A percentile compares a stretch with the other conserved stretches of the same genome.
phyloP scores from a whole-genome alignment of 805 yeast species.

The Metschnikowia santaceciliae region DNA sequence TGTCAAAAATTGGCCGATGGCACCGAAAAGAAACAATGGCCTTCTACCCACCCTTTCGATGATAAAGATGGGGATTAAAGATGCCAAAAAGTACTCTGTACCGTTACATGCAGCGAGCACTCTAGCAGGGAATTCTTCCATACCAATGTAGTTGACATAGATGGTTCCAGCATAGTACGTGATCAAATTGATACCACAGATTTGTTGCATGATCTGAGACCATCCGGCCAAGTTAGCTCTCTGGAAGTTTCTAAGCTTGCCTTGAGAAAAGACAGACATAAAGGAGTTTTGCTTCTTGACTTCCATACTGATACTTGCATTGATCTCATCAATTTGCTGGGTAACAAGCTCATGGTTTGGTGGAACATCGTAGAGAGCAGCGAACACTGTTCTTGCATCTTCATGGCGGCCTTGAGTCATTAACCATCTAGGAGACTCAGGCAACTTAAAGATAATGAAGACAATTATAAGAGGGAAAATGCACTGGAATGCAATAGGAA shows the following conservation, averaged over 20 bases:
- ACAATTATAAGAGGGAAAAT: slow-evolving; percentile 19
- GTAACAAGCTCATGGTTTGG: slow-evolving; percentile 19
- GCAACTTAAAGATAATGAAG: slow-evolving; percentile 22
- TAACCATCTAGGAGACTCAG: slow-evolving; percentile 46
- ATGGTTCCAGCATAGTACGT: slow-evolving; percentile 43
- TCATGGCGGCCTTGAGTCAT: slow-evolving; percentile 25
- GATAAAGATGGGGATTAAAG: slow-evolving; percentile 41
- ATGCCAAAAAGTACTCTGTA: slow-evolving; percentile 40
- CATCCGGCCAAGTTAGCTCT: slow-evolving; percentile 42
- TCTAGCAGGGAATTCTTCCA: slow-evolving; percentile 31
- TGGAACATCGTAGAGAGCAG: slow-evolving; percentile 23
- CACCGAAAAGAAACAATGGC: slow-evolving; percentile 35
- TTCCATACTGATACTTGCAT: slow-evolving; percentile 23
- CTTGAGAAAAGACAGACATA: slow-evolving; percentile 34
- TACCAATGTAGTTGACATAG: slow-evolving; percentile 37
- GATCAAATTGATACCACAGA: slow-evolving; percentile 47
- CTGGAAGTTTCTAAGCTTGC: slow-evolving; percentile 45
- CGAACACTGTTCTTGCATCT: slow-evolving; percentile 25
- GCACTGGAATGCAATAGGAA: slow-evolving; percentile 31
- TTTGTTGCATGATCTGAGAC: slow-evolving; percentile 46
- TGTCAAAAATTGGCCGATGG: slow-evolving; percentile 40
- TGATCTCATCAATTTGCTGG: slow-evolving; percentile 27
- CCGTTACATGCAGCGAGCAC: slow-evolving; percentile 37
- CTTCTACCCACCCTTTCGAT: slow-evolving; percentile 44
- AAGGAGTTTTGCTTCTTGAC: slow-evolving; percentile 21